Base-by-base conservation (phyloP, 2,329 filamentous ascomycete species). In the Penicillium brevicompactum region DNA sequence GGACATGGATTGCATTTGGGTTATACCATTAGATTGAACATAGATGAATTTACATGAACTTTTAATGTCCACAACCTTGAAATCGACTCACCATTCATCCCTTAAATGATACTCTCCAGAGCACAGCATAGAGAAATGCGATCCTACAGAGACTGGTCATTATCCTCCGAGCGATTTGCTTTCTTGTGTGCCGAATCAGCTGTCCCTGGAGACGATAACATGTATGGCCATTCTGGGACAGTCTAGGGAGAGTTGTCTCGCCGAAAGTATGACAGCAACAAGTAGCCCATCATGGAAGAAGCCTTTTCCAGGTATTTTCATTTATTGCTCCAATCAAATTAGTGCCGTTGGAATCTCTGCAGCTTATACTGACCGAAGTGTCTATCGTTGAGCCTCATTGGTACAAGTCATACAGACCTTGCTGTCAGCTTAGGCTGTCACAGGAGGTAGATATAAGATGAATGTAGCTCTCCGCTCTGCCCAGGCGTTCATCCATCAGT, bases 31-130 rank as follows among this genome's bases (percentile, higher is more conserved):
- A 47, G 52, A 55, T 27, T 43, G 32, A n/a, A 21, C 11, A 45
- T n/a, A 7, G 16, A 51, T 27, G 22, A 27, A 31, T 27, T 27
- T 41, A 30, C 18, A 11, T 81, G 78, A 78, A 91, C 89, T 59
- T 34, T 14, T n/a, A 37, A 37, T 37, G 11, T 37, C 14, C 6
- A 4, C 5, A n/a, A 6, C 3, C 2, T 37, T 37, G 24, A 4
- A 27, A 27, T n/a, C 5, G 6, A 7, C n/a, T 37, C 34, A n/a
- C 1, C 13, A 14, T n/a, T 2, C 11, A n/a, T 37, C n/a, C 7
- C 13, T 14, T 37, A 7, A 13, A n/a, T 37, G 34, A n/a, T n/a
- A n/a, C n/a, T n/a, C 13, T n/a, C 4, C 6, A n/a, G 34, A n/a
- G 14, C n/a, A n/a, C 31, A 34, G 13, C 31, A 14, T 34, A 11